Base-by-base conservation (phyloP, 2,329 filamentous ascomycete genomes). In the Rhynchosporium graminicola region DNA sequence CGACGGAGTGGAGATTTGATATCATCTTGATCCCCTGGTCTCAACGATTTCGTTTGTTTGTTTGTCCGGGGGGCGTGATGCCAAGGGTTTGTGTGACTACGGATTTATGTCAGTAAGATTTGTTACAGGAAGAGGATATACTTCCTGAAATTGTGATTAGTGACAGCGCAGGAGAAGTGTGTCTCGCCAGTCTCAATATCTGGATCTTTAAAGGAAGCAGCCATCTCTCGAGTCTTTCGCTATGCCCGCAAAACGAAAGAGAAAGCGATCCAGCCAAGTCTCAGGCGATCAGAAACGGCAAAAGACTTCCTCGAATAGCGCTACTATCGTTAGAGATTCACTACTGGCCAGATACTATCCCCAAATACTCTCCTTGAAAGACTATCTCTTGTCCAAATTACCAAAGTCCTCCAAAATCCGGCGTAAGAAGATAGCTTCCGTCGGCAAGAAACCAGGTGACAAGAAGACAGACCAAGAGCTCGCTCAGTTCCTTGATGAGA, bases 321-420 rank as follows among this genome's bases (percentile, higher is more conserved):
- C 67, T 42, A 51, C 65, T 8, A 54, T 71, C 5, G 70, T 78
- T 59, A 75, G 77, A 62, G 87, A 91, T 72, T 84, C 85, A 59
- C 82, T 95, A 40, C 80, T 96, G 61, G 80, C 80, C 51, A 82
- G 83, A 65, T 90, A 88, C 76, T 96, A 92, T 76, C 76, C 81
- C 7, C 76, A 81, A 52, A 82, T 92, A 12, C 75, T 85, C 60
- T 87, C 87, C 0, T 78, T 97, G 62, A 86, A 91, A 69, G 80
- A 88, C 62, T 90, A 91, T 77, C 78, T 93, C 45, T 78, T 93
- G 54, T 78, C 79, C 26, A 83, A 80, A 63, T 81, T 96, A 10
- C 88, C 90, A 0, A 68, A 75, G n/a, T 80, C 84, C 10, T 94
- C 91, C 4, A 89, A 82, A 60, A 73, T 87, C 59, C 78, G 86